phyloP scores from a whole-genome alignment of 2,329 filamentous ascomycete species.

The Sporothrix humicola region DNA sequence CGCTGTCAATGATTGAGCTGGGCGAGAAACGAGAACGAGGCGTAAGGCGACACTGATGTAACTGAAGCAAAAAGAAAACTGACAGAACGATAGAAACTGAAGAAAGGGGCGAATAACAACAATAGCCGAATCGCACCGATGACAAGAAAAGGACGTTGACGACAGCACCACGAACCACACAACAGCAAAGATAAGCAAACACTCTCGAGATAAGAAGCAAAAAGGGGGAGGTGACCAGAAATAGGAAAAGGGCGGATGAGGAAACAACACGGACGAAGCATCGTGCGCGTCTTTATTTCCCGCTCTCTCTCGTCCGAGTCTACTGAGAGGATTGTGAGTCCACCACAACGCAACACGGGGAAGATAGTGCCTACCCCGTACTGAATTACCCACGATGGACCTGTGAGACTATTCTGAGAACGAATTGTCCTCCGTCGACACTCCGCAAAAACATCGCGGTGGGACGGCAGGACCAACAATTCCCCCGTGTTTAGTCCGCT shows the following conservation, averaged over 20 bases:
- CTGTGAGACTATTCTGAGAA: no score
- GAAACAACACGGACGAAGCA: slow-evolving; percentile 13
- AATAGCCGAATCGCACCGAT: background rate
- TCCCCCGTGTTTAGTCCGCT: background rate
- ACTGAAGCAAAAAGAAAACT: no score
- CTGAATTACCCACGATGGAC: background rate
- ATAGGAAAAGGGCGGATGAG: background rate
- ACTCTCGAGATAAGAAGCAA: background rate
- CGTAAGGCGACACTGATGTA: no score
- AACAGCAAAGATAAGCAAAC: background rate
- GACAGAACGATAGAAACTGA: no score
- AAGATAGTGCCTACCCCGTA: slow-evolving; percentile 3
- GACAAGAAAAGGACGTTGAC: background rate
- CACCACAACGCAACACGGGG: slow-evolving; percentile 3
- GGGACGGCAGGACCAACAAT: background rate
- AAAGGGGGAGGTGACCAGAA: background rate
- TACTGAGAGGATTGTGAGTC: background rate
- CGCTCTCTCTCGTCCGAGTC: background rate
- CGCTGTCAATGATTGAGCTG: no score
- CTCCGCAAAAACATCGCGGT: background rate
- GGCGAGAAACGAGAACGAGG: no score
- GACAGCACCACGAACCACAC: background rate
- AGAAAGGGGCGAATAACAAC: no score
- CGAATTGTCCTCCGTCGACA: background rate
- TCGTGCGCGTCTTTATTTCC: background rate